Base-by-base conservation (phyloP, 139 green algal species). In the Coelastrella sp. region DNA sequence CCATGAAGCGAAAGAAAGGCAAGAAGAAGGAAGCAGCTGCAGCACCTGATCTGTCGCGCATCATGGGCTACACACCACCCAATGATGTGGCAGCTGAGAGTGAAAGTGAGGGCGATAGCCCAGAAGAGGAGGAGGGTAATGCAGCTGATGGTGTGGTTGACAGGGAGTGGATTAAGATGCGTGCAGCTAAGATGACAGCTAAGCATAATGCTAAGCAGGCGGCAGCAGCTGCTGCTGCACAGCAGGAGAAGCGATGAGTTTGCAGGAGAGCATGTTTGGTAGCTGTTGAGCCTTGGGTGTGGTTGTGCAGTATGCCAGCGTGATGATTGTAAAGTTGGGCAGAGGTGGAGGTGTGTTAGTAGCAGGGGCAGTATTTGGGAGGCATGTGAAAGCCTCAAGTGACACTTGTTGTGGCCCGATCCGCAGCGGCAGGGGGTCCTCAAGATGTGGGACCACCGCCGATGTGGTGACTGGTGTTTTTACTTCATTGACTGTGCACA, bases 1-100 rank as follows among this genome's bases (percentile, higher is more conserved):
- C 60, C 84, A 93, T 95, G 81, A 96, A 95, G 94, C 90, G 92
- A 17, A 95, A 95, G 90, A 95, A 96, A 92, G 94, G 95, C 87
- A 97, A 96, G 83, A 96, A 97, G 92, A 95, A 94, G 94, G 90
- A 93, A 47, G 73, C 90, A 57, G 82, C 80, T 74, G 80, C 59
- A 20, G 82, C 23, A 66, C 94, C 94, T 59, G 94, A 94, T 75
- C 90, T 97, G 14, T 91, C 92, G 10, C 94, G 94, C 89, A 96
- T 97, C 84, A 89, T 97, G 80, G 95, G 95, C 59, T 97, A 96
- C 90, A 93, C 92, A 61, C 86, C 86, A 5, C 81, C 84, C 20
- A 57, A 61, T 19, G 92, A 94, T 23, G 78, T 87, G 84, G 76
- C 89, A 22, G 86, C 81, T 22, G 78, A 87, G 19, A 85, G 78